Conservation (phyloP, 306 rosid species). For the Acmispon strigosus region DNA sequence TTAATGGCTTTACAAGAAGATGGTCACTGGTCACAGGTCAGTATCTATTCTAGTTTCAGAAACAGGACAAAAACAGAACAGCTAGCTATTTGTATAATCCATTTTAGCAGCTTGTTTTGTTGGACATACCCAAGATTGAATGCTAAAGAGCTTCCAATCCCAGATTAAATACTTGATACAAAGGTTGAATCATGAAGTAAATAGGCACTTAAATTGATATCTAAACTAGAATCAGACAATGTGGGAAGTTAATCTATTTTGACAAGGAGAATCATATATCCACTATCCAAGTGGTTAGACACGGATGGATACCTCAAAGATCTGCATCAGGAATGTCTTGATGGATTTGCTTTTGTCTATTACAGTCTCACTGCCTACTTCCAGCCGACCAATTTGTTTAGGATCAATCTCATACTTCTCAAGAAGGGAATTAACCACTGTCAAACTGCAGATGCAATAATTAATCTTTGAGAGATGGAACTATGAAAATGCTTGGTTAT, state of each 20-base stretch:
- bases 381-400: conserved; percentile 95
- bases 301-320: conserved; percentile 70
- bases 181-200: background rate
- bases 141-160: background rate
- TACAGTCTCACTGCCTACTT: conserved; percentile 98
- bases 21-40: background rate
- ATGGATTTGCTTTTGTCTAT: conserved; percentile 99
- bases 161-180: conserved; percentile 4
- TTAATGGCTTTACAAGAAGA: background rate
- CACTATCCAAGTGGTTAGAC: background rate
- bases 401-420: conserved; percentile 81
- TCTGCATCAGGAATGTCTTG: conserved; percentile 95
- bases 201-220: background rate
- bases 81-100: background rate
- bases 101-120: background rate
- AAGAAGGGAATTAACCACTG: conserved; percentile 80
- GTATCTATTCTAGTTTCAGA: background rate
- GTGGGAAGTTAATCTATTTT: background rate
- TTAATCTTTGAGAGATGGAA: conserved; percentile 4
- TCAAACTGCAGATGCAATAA: conserved; percentile 65
- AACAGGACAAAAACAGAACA: conserved; percentile 4
- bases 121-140: background rate
- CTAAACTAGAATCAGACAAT: background rate
- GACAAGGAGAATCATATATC: background rate
- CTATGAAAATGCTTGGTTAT: background rate